Base-by-base conservation (phyloP, 1,284 basidiomycete genomes). In the Crucibulum parvulum region DNA sequence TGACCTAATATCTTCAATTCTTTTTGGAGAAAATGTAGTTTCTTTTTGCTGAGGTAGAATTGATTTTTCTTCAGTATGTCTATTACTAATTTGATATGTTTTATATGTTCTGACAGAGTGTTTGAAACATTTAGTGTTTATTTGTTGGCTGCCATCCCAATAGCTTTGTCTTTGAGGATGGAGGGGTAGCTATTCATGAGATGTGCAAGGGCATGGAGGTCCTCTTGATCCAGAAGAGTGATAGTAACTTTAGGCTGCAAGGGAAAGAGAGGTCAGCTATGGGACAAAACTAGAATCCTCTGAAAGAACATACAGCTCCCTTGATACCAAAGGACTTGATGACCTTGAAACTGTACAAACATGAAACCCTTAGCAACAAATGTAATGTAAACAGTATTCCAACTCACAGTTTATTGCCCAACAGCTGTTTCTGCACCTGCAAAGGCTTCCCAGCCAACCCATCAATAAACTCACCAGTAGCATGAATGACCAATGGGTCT, bases 181-280 rank as follows among this genome's bases (percentile, higher is more conserved):
- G 86, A 79, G 7, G 93, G 91, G 72, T 94, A 95, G 70, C 90
- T 91, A 73, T 94, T 92, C 91, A 94, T 92, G 55, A 96, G 81
- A 71, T 95, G 92, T 8, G 92, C 91, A 43, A 96, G 82, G 1
- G 93, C 80, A 37, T 92, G 85, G 31, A 96, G 81, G 69, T 96
- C 94, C 60, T 95, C 94, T 65, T 90, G 84, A 67, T 96, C 93
- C 58, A 96, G 79, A 9, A 96, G 82, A 1, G 86, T 80, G 66
- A 96, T 94, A 1, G 94, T 94, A 62, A 94, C 78, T 72, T 94
- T 94, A 47, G 92, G 90, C 87, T 92, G 65, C 18, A 59, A 59
- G 59, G 53, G 37, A 41, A 60, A 43, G 38, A 62, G 34, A 65
- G 38, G 55, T 43, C 53, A 51, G 36, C 35, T 46, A 47, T 24